Percentiles rank a stretch among this genome's conserved stretches.
Evolutionary conservation across 2,329 filamentous ascomycete genomes (phyloP).

Genomic region (Lachnellula hyalina): DNA sequence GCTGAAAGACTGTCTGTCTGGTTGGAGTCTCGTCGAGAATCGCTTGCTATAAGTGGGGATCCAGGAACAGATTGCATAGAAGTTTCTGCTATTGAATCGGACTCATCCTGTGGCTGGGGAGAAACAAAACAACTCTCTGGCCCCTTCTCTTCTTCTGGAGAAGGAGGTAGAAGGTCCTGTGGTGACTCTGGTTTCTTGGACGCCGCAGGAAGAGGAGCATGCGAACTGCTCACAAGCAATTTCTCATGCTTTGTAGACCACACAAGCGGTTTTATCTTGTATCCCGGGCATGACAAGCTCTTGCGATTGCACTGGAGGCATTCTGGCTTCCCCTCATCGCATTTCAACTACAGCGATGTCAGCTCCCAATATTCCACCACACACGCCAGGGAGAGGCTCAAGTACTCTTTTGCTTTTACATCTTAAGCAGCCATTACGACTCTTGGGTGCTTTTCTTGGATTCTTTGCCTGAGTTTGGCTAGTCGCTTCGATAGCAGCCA

Average conservation of each 20-base stretch:
- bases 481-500: neutral
- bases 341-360: slow-evolving; percentile 23
- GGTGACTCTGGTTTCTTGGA: neutral
- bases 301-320: slow-evolving; percentile 25
- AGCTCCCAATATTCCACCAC: neutral
- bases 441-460: slow-evolving; percentile 26
- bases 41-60: neutral
- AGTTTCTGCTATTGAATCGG: neutral
- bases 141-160: neutral
- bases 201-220: slow-evolving; percentile 1
- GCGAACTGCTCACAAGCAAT: slow-evolving; percentile 10
- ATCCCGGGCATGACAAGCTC: slow-evolving; percentile 24
- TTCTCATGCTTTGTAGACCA: slow-evolving; percentile 31
- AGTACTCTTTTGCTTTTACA: slow-evolving; percentile 28
- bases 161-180: neutral
- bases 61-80: neutral
- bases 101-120: neutral
- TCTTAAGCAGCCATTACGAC: slow-evolving; percentile 24
- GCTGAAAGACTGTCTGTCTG: slow-evolving; percentile 24
- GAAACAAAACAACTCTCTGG: neutral
- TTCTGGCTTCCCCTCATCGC: slow-evolving; percentile 27
- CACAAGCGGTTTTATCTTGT: slow-evolving; percentile 21
- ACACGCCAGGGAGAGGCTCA: neutral
- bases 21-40: slow-evolving; percentile 6
- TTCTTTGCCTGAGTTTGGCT: slow-evolving; percentile 9